Base-by-base conservation (phyloP, 2,329 filamentous ascomycete species). In the Juglanconis sp. region DNA sequence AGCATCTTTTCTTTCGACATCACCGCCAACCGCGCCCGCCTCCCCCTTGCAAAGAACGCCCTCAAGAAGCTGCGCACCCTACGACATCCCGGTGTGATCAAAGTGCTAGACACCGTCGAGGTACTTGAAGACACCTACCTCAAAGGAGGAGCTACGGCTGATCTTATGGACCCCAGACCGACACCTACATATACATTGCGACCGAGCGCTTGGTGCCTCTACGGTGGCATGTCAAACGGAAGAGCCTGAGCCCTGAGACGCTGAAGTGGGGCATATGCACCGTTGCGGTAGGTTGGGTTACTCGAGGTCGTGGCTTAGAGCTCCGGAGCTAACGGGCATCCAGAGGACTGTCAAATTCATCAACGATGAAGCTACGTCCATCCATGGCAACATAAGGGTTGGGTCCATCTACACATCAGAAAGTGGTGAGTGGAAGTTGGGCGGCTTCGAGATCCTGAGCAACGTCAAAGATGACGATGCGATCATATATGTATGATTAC, bases 1-100 rank as follows among this genome's bases (percentile, higher is more conserved):
- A 97, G 92, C 77, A 93, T 99, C 66, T 96, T 99, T 77, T 91
- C 92, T 67, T 99, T 99, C 80, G 94, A 99, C 73, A 84, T 96
- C 59, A 82, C 83, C 62, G 81, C 89, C 60, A 94, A 96, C 73
- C 91, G 87, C 73, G 87, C 90, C 48, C 87, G 88, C 58, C 77
- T 97, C 30, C 90, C 93, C 46, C 84, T 99, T 56, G 95, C 95
- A 56, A 92, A 88, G 76, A 99, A 99, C 78, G 92, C 94, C 49
- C 83, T 97, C 66, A 92, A 94, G 72, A 99, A 98, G 77, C 84
- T 96, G 65, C 88, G 94, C 66, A 99, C 94, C 3, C 78, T 99
- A 69, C 87, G 95, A 68, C 95, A 99, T 74, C 95, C 95, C 0
- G 95, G 95, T 53, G 91, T 99, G 32, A 88, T 99, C 68, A 96